A percentile compares a stretch with the other conserved stretches of the same genome.
These are phyloP conservation scores for Lentinus polychrous DNA, from an alignment of 1,284 basidiomycete genomes.

Conservation along the genomic window DNA sequence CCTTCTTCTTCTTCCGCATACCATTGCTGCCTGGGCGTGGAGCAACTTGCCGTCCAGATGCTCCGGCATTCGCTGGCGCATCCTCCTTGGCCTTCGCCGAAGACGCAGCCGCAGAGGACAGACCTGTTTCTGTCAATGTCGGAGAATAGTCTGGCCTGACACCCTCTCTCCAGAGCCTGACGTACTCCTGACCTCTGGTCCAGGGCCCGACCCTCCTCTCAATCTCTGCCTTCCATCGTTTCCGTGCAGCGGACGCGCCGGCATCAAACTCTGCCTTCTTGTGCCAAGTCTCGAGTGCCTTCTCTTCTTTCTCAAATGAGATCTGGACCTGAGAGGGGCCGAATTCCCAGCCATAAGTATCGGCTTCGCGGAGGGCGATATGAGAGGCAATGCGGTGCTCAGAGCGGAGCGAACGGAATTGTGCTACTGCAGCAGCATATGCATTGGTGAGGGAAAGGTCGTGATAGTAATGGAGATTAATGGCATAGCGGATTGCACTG, in stretches of 20 bases:
- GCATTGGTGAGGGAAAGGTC: constrained; percentile 69
- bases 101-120: constrained; percentile 10
- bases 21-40: too few relatives aligned
- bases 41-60: too few relatives aligned
- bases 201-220: constrained; percentile 41
- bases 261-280: constrained; percentile 49
- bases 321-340: constrained; percentile 54
- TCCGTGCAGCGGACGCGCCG: constrained; percentile 55
- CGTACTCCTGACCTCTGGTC: constrained; percentile 65
- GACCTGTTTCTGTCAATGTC: constrained; percentile 33
- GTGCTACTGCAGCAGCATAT: constrained; percentile 73
- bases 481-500: constrained; percentile 78
- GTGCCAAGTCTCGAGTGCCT: constrained; percentile 52
- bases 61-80: too few relatives aligned
- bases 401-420: constrained; percentile 83
- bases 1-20: too few relatives aligned
- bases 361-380: constrained; percentile 79
- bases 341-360: constrained; percentile 70
- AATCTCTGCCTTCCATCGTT: constrained; percentile 69
- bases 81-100: too few relatives aligned
- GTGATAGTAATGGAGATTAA: constrained; percentile 72
- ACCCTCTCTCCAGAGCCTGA: constrained; percentile 63
- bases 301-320: constrained; percentile 56
- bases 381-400: constrained; percentile 75
- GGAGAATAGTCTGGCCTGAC: constrained; percentile 58